Base-by-base conservation (phyloP, 495 filamentous ascomycete genomes). In the Haplographium delicatum region DNA sequence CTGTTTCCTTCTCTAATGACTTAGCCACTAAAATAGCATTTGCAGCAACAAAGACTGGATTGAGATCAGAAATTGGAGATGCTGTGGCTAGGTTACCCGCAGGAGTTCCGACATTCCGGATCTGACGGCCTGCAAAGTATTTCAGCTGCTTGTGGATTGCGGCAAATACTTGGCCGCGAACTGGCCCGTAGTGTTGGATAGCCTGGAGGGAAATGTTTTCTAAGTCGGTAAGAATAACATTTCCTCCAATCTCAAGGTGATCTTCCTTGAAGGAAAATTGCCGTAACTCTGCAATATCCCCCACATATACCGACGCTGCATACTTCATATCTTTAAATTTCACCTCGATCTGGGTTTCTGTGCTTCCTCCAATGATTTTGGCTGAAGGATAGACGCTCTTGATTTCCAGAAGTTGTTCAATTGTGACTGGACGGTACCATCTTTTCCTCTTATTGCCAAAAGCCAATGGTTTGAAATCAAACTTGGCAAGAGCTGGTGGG, bases 281-380 rank as follows among this genome's bases (percentile, higher is more conserved):
- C 20, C 87, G 72, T 37, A 98, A 69, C 67, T 97, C 93, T 1
- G 86, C 71, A 55, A 98, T 96, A 61, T 98, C 93, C 22, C 90
- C 90, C 11, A 97, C 82, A 62, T 85, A 97, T 1, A 98, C 91
- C 0, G 89, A 96, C 5, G 84, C 81, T 9, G 81, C 79, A 64
- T 96, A 98, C 58, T 89, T 81, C 79, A 94, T 82, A 2, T 81
- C 88, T 72, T 98, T 97, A 76, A 98, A 98, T 63, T 96, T 96
- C 68, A 95, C 84, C 66, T 98, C 93, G 45, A 98, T 96, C 65
- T 96, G 93, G 0, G 91, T 97, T 68, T 98, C 93, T 3, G 89
- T 95, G 63, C 89, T 95, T 34, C 93, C 93, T 22, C 91, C 91
- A 52, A 98, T 95, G 50, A 98, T 76, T 68, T 98, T 98, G 2